Evolutionary conservation across 1,284 basidiomycete genomes (phyloP), one percentile per base, ranked within the genome.

Genomic region (Clitocybe nebularis): DNA sequence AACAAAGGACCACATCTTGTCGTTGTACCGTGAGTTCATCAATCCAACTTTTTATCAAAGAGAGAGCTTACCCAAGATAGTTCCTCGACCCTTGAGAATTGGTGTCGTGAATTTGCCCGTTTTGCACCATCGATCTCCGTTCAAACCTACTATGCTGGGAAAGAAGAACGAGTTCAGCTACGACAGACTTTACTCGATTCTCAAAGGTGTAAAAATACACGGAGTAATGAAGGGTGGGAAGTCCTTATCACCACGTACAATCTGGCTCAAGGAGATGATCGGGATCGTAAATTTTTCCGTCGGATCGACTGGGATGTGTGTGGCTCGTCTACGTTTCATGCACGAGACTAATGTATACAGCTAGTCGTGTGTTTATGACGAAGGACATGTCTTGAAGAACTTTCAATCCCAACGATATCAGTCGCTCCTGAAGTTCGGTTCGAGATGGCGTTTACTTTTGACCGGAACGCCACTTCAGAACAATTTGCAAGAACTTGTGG

Each of bases 241-340:
- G 94, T 99, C 16, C 77, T 99, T 33, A 79, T 99, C 43, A 97
- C 96, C 1, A 98, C 94, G 0, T 99, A 99, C 64, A 93, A 94
- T 51, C 77, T 98, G 51, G 94, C 95, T 2, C 84, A 89, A 54
- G 90, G 92, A 14, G 81, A 88, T 47, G 79, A 85, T 24, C 81
- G 80, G 48, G 96, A 99, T 63, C 81, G 91, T 44, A 88, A 87
- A 60, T 99, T 99, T 64, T 88, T 99, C 68, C 80, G 88, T 47
- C 84, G 81, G 58, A 79, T 95, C 53, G 77, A 88, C n/a, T 98
- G 95, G 83, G 84, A 95, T 66, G 90, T 86, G 52, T 68, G 85
- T 75, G 17, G 26, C 16, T 24, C 25, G n/a, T 29, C 5, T 10
- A 20, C 24, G 21, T 35, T 17, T 20, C 29, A 11, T 9, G 22